A percentile compares a stretch with the other conserved stretches of the same genome.
Conservation (phyloP, 495 filamentous ascomycete genomes). For the Aspergillus funiculosus region DNA sequence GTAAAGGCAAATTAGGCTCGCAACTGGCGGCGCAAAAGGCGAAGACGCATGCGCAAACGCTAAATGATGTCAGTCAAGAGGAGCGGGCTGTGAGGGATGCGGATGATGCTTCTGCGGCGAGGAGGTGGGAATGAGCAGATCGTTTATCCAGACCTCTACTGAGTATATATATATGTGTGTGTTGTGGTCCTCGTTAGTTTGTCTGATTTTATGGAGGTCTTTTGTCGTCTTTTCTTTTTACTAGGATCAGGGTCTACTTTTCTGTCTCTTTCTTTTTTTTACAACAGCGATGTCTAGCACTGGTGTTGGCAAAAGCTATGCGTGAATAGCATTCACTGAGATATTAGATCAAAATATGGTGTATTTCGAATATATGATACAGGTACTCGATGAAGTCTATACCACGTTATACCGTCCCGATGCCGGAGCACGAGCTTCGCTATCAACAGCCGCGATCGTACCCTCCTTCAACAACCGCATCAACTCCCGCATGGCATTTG, state of each 20-base stretch:
- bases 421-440: slow-evolving; percentile 69
- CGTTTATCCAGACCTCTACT: no score
- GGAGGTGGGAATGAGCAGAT: slow-evolving; percentile 48
- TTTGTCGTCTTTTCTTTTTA: no score
- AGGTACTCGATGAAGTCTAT: slow-evolving; percentile 32
- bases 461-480: slow-evolving; percentile 84
- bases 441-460: slow-evolving; percentile 84
- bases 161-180: no score
- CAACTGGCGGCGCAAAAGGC: slow-evolving; percentile 62
- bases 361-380: slow-evolving; percentile 17
- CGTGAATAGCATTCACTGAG: not conserved
- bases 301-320: not conserved
- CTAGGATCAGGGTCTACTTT: no score
- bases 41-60: slow-evolving; percentile 54
- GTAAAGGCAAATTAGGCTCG: slow-evolving; percentile 52
- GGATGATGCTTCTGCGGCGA: slow-evolving; percentile 46
- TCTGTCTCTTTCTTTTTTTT: not conserved
- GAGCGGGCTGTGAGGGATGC: slow-evolving; percentile 54
- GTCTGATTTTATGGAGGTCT: no score
- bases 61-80: slow-evolving; percentile 49
- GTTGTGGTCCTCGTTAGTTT: no score
- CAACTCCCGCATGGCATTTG: slow-evolving; percentile 85
- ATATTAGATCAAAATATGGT: not conserved
- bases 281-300: not conserved
- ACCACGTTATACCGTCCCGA: slow-evolving; percentile 89